Evolutionary conservation across 108 stramenopile species (phyloP).

Genomic region (Skeletonema potamos): DNA sequence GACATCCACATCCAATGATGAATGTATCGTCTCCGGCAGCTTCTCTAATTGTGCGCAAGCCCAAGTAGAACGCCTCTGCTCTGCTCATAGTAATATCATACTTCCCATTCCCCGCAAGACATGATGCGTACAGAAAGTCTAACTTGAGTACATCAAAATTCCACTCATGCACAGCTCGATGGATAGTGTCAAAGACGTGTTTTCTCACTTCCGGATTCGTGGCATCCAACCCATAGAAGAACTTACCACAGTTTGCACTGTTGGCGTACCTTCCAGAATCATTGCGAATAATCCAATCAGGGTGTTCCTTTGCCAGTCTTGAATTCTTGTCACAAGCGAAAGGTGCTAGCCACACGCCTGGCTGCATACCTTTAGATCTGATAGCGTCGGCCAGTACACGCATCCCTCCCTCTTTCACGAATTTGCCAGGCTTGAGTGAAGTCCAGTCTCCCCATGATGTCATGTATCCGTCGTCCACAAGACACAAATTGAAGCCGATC

Average conservation of each 20-base stretch:
- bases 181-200: constrained; percentile 63
- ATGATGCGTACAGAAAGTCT: constrained; percentile 93
- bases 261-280: constrained; percentile 77
- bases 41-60: constrained; percentile 80
- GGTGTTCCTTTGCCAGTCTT: constrained; percentile 71
- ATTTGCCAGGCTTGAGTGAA: constrained; percentile 74
- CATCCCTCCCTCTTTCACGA: constrained; percentile 65
- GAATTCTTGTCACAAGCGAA: constrained; percentile 89
- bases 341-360: constrained; percentile 93
- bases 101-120: constrained; percentile 84
- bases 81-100: constrained; percentile 81
- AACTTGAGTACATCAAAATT: constrained; percentile 87
- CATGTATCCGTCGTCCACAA: constrained; percentile 96
- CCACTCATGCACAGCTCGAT: constrained; percentile 87
- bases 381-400: constrained; percentile 68
- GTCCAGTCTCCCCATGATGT: constrained; percentile 96
- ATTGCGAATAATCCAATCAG: constrained; percentile 93
- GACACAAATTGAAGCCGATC: constrained; percentile 77
- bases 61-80: constrained; percentile 89
- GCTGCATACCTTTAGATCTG: constrained; percentile 66
- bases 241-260: constrained; percentile 91
- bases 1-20: constrained; percentile 90
- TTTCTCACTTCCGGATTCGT: constrained; percentile 84
- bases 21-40: constrained; percentile 82
- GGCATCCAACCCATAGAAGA: constrained; percentile 92